Percentiles rank a stretch among this genome's conserved stretches.
Conservation (phyloP, 768 basidiomycete species). For the Antrodiella citrinella region DNA sequence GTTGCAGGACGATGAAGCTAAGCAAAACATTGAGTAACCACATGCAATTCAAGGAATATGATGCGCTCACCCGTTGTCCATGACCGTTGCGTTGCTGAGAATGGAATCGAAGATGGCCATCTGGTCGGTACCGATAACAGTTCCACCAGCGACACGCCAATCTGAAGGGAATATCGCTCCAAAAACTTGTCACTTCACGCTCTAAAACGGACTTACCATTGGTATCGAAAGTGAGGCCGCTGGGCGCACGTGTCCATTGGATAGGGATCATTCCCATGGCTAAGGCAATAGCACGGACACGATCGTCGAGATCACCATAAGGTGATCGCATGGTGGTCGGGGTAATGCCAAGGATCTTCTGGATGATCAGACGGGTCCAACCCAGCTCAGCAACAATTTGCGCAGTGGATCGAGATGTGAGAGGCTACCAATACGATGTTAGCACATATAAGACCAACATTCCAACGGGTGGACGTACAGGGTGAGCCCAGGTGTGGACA, state of each 20-base stretch:
- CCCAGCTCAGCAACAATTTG: slow-evolving; percentile 91
- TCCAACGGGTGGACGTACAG: slow-evolving; percentile 32
- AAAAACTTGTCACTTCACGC: neutral
- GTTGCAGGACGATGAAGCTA: slow-evolving; percentile 84
- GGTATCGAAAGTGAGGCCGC: slow-evolving; percentile 55
- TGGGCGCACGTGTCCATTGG: slow-evolving; percentile 75
- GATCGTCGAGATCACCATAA: slow-evolving; percentile 83
- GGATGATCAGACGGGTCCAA: slow-evolving; percentile 85
- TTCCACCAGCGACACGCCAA: slow-evolving; percentile 80
- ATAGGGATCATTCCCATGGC: slow-evolving; percentile 91
- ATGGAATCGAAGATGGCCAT: slow-evolving; percentile 66
- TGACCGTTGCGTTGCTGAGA: slow-evolving; percentile 53
- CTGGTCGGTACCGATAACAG: slow-evolving; percentile 56
- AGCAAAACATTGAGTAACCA: slow-evolving; percentile 16
- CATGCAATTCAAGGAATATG: neutral
- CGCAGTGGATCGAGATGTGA: slow-evolving; percentile 66
- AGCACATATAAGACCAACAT: too few species aligned
- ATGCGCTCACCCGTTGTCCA: slow-evolving; percentile 49
- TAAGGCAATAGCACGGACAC: slow-evolving; percentile 81
- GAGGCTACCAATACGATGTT: slow-evolving; percentile 31
- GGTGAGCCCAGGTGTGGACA: slow-evolving; percentile 91
- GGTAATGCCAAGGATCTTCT: slow-evolving; percentile 63
- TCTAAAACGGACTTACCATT: slow-evolving; percentile 45
- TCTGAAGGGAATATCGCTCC: too few species aligned
- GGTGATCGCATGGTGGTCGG: slow-evolving; percentile 77